Conservation (phyloP, 2,329 filamentous ascomycete genomes). For the Reticulascus tulasneorum region DNA sequence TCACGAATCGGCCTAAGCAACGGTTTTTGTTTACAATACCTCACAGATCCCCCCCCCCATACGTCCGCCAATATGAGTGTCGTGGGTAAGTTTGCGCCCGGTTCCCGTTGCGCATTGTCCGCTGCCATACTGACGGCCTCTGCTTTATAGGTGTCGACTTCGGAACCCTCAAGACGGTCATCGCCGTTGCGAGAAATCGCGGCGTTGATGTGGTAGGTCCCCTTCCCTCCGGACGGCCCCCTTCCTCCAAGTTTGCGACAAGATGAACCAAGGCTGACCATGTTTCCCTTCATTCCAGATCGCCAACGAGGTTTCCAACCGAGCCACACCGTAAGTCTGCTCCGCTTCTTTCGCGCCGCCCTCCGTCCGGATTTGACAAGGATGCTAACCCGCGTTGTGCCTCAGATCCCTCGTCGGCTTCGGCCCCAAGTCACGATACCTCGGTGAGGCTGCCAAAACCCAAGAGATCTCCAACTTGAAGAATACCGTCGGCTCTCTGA, state of each 20-base stretch:
- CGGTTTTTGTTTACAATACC: neutral
- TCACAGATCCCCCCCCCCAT: neutral
- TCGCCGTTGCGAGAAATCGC: constrained; percentile 96
- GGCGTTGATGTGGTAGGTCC: constrained; percentile 95
- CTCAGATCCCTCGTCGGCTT: constrained; percentile 87
- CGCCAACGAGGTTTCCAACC: constrained; percentile 98
- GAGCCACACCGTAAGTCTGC: constrained; percentile 87
- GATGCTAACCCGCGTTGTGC: constrained; percentile 7
- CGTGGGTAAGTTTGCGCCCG: constrained; percentile 40
- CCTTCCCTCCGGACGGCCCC: constrained; percentile 16
- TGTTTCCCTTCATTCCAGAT: constrained; percentile 67
- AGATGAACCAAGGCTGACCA: constrained; percentile 10
- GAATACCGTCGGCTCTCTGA: constrained; percentile 92
- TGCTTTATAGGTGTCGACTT: constrained; percentile 72
- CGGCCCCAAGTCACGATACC: constrained; percentile 86
- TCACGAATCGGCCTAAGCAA: neutral
- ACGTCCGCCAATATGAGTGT: constrained; percentile 47
- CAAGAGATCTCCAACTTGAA: constrained; percentile 99
- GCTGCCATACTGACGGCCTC: no score
- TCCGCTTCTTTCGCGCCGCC: constrained; percentile 3
- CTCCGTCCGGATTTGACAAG: constrained; percentile 13
- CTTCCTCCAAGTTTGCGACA: constrained; percentile 5
- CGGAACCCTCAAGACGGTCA: constrained; percentile 93
- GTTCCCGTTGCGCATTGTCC: constrained; percentile 12
- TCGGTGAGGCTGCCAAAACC: constrained; percentile 94